phyloP scores from a whole-genome alignment of 352 stramenopile genomes.

The Pythium biforme region DNA sequence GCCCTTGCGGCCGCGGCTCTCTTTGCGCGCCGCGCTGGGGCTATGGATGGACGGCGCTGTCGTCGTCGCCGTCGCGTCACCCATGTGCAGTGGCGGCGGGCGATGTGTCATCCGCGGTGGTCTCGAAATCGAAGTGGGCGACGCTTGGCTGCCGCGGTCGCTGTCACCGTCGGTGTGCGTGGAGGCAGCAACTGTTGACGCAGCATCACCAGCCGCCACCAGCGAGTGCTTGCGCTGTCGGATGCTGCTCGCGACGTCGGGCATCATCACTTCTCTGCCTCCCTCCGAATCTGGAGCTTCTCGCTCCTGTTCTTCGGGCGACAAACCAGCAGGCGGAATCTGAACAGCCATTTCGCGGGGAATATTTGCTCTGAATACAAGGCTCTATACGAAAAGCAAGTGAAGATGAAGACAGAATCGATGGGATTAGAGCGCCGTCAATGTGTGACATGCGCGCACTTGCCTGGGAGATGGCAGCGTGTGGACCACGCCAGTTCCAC shows the following conservation, averaged over 20 bases:
- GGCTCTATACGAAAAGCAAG: background rate
- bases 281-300: background rate
- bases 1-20: background rate
- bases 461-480: background rate
- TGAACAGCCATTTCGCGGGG: background rate
- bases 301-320: background rate
- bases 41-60: background rate
- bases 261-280: background rate
- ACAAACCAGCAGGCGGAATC: background rate
- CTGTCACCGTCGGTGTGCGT: background rate
- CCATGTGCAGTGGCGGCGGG: constrained; percentile 13
- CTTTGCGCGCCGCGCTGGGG: background rate
- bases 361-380: constrained; percentile 1
- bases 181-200: constrained; percentile 16
- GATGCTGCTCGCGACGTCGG: background rate
- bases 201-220: background rate
- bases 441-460: constrained; percentile 12
- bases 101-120: background rate
- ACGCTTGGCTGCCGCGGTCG: background rate
- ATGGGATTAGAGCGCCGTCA: background rate
- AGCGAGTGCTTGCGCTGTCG: background rate
- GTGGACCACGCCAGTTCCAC: background rate
- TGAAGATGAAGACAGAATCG: background rate
- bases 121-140: constrained; percentile 6
- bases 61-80: background rate